These are phyloP conservation scores for Podospora australis DNA, from an alignment of 495 filamentous ascomycete species.

Conservation along the genomic window DNA sequence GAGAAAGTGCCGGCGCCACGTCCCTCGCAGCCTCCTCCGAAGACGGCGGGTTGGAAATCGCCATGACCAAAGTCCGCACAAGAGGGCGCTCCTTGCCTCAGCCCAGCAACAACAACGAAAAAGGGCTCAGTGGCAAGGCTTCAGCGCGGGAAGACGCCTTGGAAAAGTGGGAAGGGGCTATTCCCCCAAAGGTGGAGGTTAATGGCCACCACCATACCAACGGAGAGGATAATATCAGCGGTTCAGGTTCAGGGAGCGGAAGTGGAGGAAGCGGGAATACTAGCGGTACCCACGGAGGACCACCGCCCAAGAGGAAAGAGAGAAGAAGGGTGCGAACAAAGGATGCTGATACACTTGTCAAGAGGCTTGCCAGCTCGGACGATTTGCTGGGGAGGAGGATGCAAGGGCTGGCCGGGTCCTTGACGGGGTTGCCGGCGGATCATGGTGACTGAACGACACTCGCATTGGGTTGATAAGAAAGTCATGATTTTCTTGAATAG, in stretches of 20 bases:
- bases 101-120: neutral
- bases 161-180: neutral
- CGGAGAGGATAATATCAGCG: neutral
- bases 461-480: no score
- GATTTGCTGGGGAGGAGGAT: constrained; percentile 80
- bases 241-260: neutral
- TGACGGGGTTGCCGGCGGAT: constrained; percentile 64
- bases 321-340: constrained; percentile 2
- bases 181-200: neutral
- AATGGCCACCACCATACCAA: no score
- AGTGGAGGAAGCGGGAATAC: neutral
- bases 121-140: constrained; percentile 3
- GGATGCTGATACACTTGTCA: constrained; percentile 50
- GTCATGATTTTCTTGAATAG: no score
- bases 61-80: constrained; percentile 37
- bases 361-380: constrained; percentile 67
- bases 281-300: neutral
- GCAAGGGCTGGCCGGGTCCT: constrained; percentile 70
- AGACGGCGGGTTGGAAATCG: constrained; percentile 60
- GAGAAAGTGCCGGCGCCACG: neutral
- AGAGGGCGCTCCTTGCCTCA: neutral
- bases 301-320: neutral
- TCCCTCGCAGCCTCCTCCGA: neutral
- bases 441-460: no score
- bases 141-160: neutral